These are phyloP conservation scores for Furcasterigmium sp. DNA, from an alignment of 2,329 filamentous ascomycete species.

Conservation along the genomic window DNA sequence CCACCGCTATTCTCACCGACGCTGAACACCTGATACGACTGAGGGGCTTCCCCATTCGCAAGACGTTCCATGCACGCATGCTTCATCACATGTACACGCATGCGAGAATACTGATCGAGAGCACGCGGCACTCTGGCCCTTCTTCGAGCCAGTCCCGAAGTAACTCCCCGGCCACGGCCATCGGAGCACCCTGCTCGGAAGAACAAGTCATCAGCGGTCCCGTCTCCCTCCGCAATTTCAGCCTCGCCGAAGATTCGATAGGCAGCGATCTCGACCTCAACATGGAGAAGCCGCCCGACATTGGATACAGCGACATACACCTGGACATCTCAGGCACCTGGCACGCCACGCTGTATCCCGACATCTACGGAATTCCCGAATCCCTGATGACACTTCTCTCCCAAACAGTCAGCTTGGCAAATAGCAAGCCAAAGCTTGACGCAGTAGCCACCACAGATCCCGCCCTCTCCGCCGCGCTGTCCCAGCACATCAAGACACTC, in stretches of 20 bases:
- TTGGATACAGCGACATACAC: slow-evolving; percentile 38
- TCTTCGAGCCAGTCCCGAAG: too few relatives aligned
- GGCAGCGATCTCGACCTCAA: slow-evolving; percentile 17
- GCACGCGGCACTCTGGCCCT: slow-evolving; percentile 12
- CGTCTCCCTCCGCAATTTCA: slow-evolving; percentile 18
- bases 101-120: slow-evolving; percentile 39
- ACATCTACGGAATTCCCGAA: slow-evolving; percentile 39
- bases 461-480: slow-evolving; percentile 16
- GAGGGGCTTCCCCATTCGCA: slow-evolving; percentile 28
- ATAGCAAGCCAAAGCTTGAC: slow-evolving; percentile 30
- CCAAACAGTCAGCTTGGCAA: slow-evolving; percentile 33
- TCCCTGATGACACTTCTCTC: slow-evolving; percentile 33
- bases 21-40: slow-evolving; percentile 36
- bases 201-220: too few relatives aligned
- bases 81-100: slow-evolving; percentile 43
- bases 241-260: slow-evolving; percentile 18
- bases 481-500: slow-evolving; percentile 22
- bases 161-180: too few relatives aligned
- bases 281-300: slow-evolving; percentile 24
- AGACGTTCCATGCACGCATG: slow-evolving; percentile 34
- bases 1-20: slow-evolving; percentile 25
- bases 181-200: too few relatives aligned
- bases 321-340: slow-evolving; percentile 32
- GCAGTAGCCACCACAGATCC: slow-evolving; percentile 14
- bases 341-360: slow-evolving; percentile 33